Evolutionary conservation across 1,284 basidiomycete species (phyloP), one percentile per base, ranked within the genome.

Genomic region (Tremellales sp.): DNA sequence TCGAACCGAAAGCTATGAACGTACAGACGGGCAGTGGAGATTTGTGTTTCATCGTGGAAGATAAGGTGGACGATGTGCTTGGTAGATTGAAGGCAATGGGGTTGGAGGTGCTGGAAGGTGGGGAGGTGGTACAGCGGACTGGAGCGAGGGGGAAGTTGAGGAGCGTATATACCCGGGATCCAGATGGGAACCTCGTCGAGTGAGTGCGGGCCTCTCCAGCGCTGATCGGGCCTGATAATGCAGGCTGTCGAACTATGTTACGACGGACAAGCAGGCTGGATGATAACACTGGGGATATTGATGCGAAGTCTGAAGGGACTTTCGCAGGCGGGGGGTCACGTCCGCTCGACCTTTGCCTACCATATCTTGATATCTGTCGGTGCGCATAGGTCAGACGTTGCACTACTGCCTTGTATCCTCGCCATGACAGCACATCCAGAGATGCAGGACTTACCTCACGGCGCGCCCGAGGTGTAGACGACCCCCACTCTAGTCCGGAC

Each of bases 141-240:
- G 57, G 57, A 11, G 57, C 57, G 13, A 6, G 21, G 6, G 54
- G 57, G 11, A 25, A 8, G 15, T 29, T 59, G 12, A 49, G 48
- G 31, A 57, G 54, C 23, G 46, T 54, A 3, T 59, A 59, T 40
- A 24, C 54, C 3, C 43, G 52, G 24, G 57, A 59, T 45, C 57
- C 57, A 19, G 57, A 59, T 35, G 52, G 50, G 0, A 57, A 57
- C 41, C 47, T 57, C 1, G 31, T 57, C n/a, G 52, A 54, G 49
- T 57, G 36, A 42, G 55, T 41, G 21, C 29, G 15, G 15, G 29
- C 8, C 15, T 31, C 29, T 31, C 29, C 29, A 8, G 8, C 29
- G 8, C 8, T 8, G 15, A 8, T 8, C 29, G 29, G 8, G 10
- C 10, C 29, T 31, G 29, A 31, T 31, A 8, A 15, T 31, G 10